Evolutionary conservation across 2,329 filamentous ascomycete genomes (phyloP), one percentile per base, ranked within the genome.

Genomic region (Balansia obtecta): DNA sequence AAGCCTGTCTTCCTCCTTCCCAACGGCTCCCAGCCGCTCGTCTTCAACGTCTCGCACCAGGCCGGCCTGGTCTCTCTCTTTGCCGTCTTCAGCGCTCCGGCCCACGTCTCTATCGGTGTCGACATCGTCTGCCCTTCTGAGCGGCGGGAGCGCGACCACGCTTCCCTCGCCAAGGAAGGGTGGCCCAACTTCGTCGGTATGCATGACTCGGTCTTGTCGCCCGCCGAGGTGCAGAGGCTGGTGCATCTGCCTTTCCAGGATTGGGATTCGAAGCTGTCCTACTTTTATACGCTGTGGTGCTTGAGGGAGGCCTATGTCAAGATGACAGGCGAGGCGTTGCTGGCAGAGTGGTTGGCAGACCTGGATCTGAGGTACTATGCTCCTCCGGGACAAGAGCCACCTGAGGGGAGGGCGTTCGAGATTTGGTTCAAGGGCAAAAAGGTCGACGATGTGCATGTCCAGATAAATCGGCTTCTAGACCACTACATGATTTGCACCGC

Each of bases 221-320:
- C 72, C 1, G 70, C 70, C 7, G 86, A 91, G 65, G 68, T 76
- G 6, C 70, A 63, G 50, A 76, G 80, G 54, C 80, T 90, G 60
- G 83, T 83, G 63, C 56, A 60, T 46, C 59, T 71, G 46, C 58
- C 68, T 13, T 58, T 65, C 27, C 53, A 34, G 3, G 47, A 44
- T n/a, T 10, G 45, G 47, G 52, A 49, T 52, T 44, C 45, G 54
- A 82, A 82, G 60, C 69, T 90, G 30, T 73, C 84, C 5, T 73
- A 77, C 49, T 91, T 91, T 62, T 91, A 89, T 63, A 77, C 84
- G 1, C 78, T 85, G 52, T 91, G 86, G 83, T 87, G 83, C 63
- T 75, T 88, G 63, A 82, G 87, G 58, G 86, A 91, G 68, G 82
- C 85, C 1, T 90, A 87, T 62, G 82, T 90, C 65, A 91, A 90